Base-by-base conservation (phyloP, 2,329 filamentous ascomycete species). In the Xylaria sp. region DNA sequence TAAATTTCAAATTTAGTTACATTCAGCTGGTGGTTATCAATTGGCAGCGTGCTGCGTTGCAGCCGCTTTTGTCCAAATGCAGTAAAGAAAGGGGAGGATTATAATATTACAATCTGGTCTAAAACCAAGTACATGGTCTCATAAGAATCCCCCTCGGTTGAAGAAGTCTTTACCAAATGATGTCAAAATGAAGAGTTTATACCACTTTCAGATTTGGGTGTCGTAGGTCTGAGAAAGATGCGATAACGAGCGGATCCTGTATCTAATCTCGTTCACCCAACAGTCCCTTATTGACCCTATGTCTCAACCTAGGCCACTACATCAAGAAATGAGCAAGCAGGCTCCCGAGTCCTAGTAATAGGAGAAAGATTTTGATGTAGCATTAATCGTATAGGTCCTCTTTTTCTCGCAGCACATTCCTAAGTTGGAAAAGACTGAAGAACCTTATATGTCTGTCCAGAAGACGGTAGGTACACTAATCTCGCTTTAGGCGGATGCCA, bases 401-500 rank as follows among this genome's bases (percentile, higher is more conserved):
- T 49, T 49, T 49, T 28, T 6, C 6, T 49, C 46, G 46, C 23
- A 3, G 28, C 15, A 26, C 6, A 49, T 49, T 49, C 23, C 11
- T 49, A 49, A 23, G 46, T 49, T 17, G 23, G 23, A 17, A 49
- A 28, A 28, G 46, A 11, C 46, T 49, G 46, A 49, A 49, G 23
- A 20, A 6, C 20, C 26, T 28, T 15, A 28, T 6, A 28, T 49
- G 46, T 26, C 13, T 26, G 11, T 4, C 36, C 15, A 26, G 46
- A 26, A 48, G 5, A 26, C 28, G 13, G 23, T 64, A 59, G 15
- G 28, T 28, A 42, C 11, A 59, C 38, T 64, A 59, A 63, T 63
- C 31, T 59, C 48, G 48, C 48, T 49, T 59, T 15, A 31, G 10
- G 48, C 13, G 13, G 4, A 23, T 11, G 44, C 61, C 42, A 42